Evolutionary conservation across 495 filamentous ascomycete genomes (phyloP), one percentile per base, ranked within the genome.

Genomic region (Trichoderma erinaceum): DNA sequence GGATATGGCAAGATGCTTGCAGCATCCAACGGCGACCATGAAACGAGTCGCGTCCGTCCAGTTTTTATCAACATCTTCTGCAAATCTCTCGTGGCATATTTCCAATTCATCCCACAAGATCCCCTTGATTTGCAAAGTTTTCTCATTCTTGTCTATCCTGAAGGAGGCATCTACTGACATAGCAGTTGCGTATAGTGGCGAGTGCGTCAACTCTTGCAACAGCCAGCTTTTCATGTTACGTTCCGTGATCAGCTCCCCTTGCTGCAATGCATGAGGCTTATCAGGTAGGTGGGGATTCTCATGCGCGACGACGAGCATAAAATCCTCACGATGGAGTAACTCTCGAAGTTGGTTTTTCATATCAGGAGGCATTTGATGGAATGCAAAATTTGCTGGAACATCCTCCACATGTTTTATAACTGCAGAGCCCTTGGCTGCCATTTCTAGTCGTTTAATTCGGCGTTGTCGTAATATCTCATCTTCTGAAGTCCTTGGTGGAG

Each of bases 401-500:
- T 61, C 56, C 10, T 61, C 56, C 12, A 61, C 11, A 23, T 25
- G 35, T 32, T 61, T 61, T 16, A 61, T 15, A 25, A 61, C 56
- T 32, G 25, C 23, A 4, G 56, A 61, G 1, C 56, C 56, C 1
- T 29, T 27, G 27, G 13, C 56, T 15, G 56, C 11, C 56, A 18
- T 21, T 61, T 61, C 56, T 15, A 61, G 27, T 29, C 56, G 56
- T 15, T 61, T 61, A 21, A 61, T 61, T 15, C 56, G 56, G 56
- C 56, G 56, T 61, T 61, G 2, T 32, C 56, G 23, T 18, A 29
- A 6, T 18, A 16, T 16, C 1, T 61, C 25, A 32, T 18, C 11
- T 21, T 61, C 25, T 0, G 56, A 15, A 32, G 23, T 32, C 8
- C 10, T 61, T 3, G n/a, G 16, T 18, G n/a, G 56, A 61, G 1